Evolutionary conservation across 257 asterid genomes (phyloP).

Genomic region (Solanum bulbocastanum): DNA sequence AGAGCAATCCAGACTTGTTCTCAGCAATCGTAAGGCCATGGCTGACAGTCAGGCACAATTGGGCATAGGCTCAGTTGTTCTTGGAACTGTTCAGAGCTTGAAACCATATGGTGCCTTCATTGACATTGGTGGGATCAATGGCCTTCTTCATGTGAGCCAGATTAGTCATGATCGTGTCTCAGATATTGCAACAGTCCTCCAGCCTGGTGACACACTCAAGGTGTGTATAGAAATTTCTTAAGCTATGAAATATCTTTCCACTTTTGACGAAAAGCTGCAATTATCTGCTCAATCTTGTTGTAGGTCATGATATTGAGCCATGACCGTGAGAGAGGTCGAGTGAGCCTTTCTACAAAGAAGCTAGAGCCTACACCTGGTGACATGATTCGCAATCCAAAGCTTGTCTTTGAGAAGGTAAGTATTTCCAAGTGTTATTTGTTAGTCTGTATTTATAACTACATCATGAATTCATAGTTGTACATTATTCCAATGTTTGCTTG

Average conservation of each 20-base stretch:
- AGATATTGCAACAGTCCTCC: conserved; percentile 82
- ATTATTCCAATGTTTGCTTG: background rate
- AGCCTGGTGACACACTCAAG: conserved; percentile 92
- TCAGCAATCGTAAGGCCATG: conserved; percentile 96
- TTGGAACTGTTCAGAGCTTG: conserved; percentile 91
- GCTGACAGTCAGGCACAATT: conserved; percentile 97
- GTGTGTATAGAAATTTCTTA: conserved; percentile 17
- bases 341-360: conserved; percentile 94
- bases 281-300: conserved; percentile 3
- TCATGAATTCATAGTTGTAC: background rate
- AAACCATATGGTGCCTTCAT: conserved; percentile 98
- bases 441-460: background rate
- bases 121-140: conserved; percentile 91
- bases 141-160: conserved; percentile 93
- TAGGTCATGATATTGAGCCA: conserved; percentile 98
- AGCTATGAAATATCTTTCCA: background rate
- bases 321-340: conserved; percentile 97
- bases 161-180: conserved; percentile 95
- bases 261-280: background rate
- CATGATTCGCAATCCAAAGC: conserved; percentile 96
- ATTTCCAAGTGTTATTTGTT: background rate
- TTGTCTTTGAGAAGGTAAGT: conserved; percentile 82
- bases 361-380: conserved; percentile 98
- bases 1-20: conserved; percentile 78
- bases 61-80: conserved; percentile 87